A percentile compares a stretch with the other conserved stretches of the same genome.
phyloP scores from a whole-genome alignment of 805 yeast genomes.

The Lipomyces yamadae region DNA sequence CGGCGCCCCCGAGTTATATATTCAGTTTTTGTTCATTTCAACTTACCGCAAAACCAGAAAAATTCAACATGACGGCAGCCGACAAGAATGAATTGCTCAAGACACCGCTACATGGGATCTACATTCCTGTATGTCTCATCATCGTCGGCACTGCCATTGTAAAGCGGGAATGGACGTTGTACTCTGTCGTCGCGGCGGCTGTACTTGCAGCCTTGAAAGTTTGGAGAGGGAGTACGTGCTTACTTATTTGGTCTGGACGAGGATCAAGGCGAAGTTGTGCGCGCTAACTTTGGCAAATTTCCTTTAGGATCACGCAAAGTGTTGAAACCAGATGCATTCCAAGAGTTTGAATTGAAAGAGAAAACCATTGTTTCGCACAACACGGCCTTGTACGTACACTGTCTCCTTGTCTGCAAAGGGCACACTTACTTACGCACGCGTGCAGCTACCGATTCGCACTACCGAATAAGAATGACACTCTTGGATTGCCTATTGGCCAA shows the following conservation, averaged over 20 bases:
- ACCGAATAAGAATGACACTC: constrained; percentile 70
- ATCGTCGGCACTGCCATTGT: constrained; percentile 42
- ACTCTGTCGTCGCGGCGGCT: constrained; percentile 39
- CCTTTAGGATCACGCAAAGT: constrained; percentile 46
- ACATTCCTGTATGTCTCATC: constrained; percentile 43
- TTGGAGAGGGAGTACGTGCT: constrained; percentile 41
- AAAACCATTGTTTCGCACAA: constrained; percentile 79
- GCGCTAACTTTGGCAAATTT: not conserved
- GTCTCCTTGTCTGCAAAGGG: not conserved
- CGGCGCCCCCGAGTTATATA: too few relatives aligned
- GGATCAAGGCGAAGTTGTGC: not conserved
- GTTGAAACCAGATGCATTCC: constrained; percentile 68
- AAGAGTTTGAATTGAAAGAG: constrained; percentile 77
- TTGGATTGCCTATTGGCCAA: constrained; percentile 93
- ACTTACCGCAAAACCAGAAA: not conserved
- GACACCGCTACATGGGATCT: constrained; percentile 45
- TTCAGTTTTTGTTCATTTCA: not conserved
- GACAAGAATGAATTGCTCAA: constrained; percentile 35
- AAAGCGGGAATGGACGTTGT: constrained; percentile 38
- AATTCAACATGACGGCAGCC: not conserved
- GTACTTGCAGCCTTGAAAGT: constrained; percentile 40
- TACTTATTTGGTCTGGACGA: not conserved
- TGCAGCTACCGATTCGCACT: constrained; percentile 69
- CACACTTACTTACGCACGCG: not conserved
- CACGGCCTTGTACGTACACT: constrained; percentile 60